These are phyloP conservation scores for Leishmania mexicana DNA, from an alignment of 208 protist genomes.

Conservation along the genomic window DNA sequence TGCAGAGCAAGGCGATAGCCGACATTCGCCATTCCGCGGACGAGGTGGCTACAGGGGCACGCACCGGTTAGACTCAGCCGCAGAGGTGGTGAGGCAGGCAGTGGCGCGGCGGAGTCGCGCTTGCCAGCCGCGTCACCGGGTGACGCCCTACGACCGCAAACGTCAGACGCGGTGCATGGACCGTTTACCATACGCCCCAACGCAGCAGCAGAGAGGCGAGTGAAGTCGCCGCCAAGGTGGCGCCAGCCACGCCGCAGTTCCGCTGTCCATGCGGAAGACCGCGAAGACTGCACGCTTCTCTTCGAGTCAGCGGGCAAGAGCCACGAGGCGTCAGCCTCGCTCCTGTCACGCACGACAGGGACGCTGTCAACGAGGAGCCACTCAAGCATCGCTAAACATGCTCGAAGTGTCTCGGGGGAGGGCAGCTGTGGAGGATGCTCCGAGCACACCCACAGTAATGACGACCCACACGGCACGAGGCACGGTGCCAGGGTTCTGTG, in stretches of 20 bases:
- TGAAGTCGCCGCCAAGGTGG: background rate
- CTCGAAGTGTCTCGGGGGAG: background rate
- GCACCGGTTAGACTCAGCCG: background rate
- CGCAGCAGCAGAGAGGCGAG: background rate
- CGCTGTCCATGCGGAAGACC: background rate
- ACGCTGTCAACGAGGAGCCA: conserved; percentile 16
- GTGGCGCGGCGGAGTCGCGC: background rate
- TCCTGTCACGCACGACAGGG: background rate
- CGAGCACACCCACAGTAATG: background rate
- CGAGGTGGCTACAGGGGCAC: background rate
- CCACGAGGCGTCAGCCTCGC: background rate
- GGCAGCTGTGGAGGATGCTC: background rate
- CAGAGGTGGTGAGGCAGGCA: background rate
- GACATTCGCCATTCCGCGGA: conserved; percentile 6
- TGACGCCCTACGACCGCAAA: background rate
- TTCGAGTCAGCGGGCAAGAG: background rate
- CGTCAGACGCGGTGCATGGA: background rate
- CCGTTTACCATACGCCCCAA: background rate
- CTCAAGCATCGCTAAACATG: conserved; percentile 12
- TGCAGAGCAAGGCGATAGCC: conserved; percentile 12
- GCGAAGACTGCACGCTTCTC: background rate
- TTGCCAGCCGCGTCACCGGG: background rate
- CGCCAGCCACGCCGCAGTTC: conserved; percentile 7
- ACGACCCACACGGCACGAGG: background rate
- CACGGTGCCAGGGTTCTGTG: background rate